phyloP scores from a whole-genome alignment of 352 stramenopile genomes.

The Aphanomyces invadans region DNA sequence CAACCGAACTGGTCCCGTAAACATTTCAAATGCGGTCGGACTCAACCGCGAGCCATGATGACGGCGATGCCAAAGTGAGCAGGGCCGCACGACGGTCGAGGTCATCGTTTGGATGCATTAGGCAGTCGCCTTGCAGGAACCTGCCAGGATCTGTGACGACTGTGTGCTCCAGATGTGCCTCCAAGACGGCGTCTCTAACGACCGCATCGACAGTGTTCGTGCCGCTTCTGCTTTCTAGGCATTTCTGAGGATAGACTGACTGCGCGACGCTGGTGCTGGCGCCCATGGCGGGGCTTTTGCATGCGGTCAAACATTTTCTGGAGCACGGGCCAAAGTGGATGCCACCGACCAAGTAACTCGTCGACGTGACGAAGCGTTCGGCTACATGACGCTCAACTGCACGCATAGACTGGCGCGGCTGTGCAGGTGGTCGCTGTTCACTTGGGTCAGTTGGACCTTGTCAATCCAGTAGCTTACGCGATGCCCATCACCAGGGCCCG shows the following conservation, averaged over 20 bases:
- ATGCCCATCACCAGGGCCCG: too few species aligned
- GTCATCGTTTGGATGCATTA: too few species aligned
- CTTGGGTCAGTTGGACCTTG: neutral
- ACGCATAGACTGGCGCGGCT: slow-evolving; percentile 5
- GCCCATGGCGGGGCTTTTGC: neutral
- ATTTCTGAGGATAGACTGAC: neutral
- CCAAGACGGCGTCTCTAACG: neutral
- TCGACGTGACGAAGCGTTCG: neutral
- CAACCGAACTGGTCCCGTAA: too few species aligned
- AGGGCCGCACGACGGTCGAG: too few species aligned
- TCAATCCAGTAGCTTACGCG: too few species aligned
- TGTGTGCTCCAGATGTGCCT: neutral
- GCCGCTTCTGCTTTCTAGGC: neutral
- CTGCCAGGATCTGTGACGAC: neutral
- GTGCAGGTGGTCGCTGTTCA: slow-evolving; percentile 10
- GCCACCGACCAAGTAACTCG: slow-evolving; percentile 9
- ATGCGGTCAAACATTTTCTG: slow-evolving; percentile 12
- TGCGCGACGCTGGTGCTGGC: slow-evolving; percentile 16
- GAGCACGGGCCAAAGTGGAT: slow-evolving; percentile 19
- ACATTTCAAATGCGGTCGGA: too few species aligned
- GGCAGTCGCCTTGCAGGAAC: slow-evolving; percentile 5
- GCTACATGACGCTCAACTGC: neutral
- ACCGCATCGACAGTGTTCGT: slow-evolving; percentile 6
- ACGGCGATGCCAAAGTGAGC: too few species aligned
- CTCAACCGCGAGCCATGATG: too few species aligned